Evolutionary conservation across 2,329 filamentous ascomycete species (phyloP).

Genomic region (Diaporthe vaccinii): DNA sequence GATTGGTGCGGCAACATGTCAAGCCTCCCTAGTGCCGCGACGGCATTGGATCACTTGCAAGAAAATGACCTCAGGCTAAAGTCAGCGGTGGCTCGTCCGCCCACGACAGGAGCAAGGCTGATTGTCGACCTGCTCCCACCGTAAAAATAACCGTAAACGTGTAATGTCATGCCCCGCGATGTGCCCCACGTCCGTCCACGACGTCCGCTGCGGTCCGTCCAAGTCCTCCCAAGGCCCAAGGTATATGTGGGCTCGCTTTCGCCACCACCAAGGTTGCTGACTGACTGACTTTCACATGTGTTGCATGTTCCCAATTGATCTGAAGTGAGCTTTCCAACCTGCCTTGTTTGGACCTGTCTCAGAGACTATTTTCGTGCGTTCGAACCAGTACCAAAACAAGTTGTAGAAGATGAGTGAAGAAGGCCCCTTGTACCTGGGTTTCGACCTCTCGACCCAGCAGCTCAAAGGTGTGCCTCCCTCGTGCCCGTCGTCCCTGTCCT

Average conservation of each 20-base stretch:
- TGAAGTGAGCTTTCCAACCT: neutral
- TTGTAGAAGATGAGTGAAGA: constrained; percentile 43
- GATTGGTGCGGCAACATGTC: constrained; percentile 41
- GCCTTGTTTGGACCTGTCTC: neutral
- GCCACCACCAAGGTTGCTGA: neutral
- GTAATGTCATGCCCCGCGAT: constrained; percentile 28
- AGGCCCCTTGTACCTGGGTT: constrained; percentile 85
- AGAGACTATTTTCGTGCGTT: neutral
- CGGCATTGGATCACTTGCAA: constrained; percentile 30
- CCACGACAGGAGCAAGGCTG: constrained; percentile 39
- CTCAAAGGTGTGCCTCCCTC: constrained; percentile 75
- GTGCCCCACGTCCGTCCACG: constrained; percentile 32
- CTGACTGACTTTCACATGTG: constrained; percentile 21
- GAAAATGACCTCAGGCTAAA: constrained; percentile 36
- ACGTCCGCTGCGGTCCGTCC: constrained; percentile 6
- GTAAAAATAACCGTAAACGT: constrained; percentile 25
- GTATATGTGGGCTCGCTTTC: constrained; percentile 26
- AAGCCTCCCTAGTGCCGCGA: constrained; percentile 21
- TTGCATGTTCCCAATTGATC: neutral
- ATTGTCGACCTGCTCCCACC: constrained; percentile 38
- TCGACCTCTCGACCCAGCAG: constrained; percentile 97
- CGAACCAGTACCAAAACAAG: neutral
- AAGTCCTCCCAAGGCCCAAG: neutral
- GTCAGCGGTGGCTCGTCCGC: neutral
- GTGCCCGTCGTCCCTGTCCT: constrained; percentile 37